Conservation (phyloP, 1,139 yeast genomes). For the Eremothecium coryli region DNA sequence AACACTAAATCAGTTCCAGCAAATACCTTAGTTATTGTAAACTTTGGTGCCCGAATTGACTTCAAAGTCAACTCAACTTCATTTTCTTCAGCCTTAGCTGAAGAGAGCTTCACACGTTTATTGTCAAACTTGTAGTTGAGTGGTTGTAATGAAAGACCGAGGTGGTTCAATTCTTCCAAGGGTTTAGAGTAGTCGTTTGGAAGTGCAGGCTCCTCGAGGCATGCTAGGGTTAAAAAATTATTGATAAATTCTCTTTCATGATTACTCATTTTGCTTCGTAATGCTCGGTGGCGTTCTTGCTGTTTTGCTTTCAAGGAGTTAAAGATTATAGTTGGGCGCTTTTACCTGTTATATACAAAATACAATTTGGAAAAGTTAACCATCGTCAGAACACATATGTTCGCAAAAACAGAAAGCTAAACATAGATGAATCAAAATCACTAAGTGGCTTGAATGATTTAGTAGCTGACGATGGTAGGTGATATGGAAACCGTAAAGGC, state of each 20-base stretch:
- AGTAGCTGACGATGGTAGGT: too few relatives aligned
- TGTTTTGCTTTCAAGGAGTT: neutral
- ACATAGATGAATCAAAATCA: too few relatives aligned
- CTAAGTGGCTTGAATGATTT: too few relatives aligned
- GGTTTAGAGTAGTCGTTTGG: slow-evolving; percentile 24
- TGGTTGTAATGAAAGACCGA: slow-evolving; percentile 32
- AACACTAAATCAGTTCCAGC: slow-evolving; percentile 30
- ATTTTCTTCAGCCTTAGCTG: slow-evolving; percentile 4
- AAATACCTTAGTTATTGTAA: slow-evolving; percentile 26
- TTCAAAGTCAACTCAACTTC: slow-evolving; percentile 31
- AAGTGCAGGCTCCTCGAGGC: slow-evolving; percentile 22
- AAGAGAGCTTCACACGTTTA: slow-evolving; percentile 10
- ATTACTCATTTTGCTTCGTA: slow-evolving; percentile 10
- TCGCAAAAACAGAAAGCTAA: too few relatives aligned
- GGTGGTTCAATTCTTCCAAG: slow-evolving; percentile 22
- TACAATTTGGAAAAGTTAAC: too few relatives aligned
- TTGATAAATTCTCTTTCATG: slow-evolving; percentile 26
- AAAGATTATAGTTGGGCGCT: too few relatives aligned
- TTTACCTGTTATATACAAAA: neutral
- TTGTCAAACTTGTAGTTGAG: slow-evolving; percentile 28
- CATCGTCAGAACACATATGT: too few relatives aligned
- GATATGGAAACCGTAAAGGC: too few relatives aligned
- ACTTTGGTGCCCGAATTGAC: slow-evolving; percentile 41
- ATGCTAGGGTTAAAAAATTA: slow-evolving; percentile 28
- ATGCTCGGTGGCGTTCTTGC: slow-evolving; percentile 7